These are phyloP conservation scores for Micractinium conductrix DNA, from an alignment of 139 green algal species.

Conservation along the genomic window DNA sequence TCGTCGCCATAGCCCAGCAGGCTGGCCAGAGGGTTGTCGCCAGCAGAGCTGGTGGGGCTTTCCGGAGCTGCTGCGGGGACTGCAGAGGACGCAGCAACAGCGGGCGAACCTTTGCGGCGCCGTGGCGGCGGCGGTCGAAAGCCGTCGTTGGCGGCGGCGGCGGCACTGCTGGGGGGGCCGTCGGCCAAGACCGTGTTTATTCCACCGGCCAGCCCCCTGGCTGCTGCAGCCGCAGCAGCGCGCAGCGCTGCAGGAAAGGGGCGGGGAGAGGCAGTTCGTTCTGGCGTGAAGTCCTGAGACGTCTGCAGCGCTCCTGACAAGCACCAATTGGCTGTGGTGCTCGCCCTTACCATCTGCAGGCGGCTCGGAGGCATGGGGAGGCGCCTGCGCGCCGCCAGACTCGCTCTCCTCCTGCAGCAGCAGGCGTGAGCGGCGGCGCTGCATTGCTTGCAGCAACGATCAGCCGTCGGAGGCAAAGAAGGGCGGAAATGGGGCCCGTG, in stretches of 20 bases:
- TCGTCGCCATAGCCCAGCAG: constrained; percentile 37
- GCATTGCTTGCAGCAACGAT: no score
- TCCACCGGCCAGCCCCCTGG: background rate
- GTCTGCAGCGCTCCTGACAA: no score
- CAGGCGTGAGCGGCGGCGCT: no score
- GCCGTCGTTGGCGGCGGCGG: background rate
- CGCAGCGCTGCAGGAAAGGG: background rate
- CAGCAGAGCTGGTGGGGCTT: background rate
- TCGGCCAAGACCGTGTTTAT: background rate
- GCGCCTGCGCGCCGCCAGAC: no score
- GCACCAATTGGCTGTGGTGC: no score
- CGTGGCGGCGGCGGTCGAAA: constrained; percentile 8
- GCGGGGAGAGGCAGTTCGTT: background rate
- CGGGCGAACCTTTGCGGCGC: background rate
- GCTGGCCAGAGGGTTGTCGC: constrained; percentile 37
- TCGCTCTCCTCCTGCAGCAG: no score
- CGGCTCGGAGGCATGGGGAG: no score
- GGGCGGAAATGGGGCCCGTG: no score
- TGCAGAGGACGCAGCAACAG: background rate
- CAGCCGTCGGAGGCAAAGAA: no score
- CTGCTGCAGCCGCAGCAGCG: constrained; percentile 4
- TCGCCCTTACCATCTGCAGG: no score
- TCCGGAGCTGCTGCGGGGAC: background rate
- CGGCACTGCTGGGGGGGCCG: background rate
- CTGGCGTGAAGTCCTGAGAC: no score